Evolutionary conservation across 257 asterid species (phyloP).

Genomic region (Solanum gandarillasii): DNA sequence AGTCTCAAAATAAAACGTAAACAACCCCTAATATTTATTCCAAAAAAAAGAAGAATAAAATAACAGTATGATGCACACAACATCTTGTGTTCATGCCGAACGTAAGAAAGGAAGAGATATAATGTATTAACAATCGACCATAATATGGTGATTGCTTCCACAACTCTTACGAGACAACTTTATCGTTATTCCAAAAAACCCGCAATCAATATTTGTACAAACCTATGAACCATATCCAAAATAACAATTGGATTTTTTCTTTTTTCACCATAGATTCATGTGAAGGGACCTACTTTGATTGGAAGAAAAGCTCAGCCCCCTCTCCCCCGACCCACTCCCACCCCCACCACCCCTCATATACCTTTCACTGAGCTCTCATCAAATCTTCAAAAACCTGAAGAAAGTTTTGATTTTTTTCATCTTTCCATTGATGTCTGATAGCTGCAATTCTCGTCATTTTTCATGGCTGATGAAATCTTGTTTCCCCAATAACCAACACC

Average conservation of each 20-base stretch:
- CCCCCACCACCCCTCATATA: not conserved
- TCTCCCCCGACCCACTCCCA: not conserved
- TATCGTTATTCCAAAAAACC: too few relatives aligned
- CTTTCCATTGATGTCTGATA: constrained; percentile 16
- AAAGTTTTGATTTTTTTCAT: not conserved
- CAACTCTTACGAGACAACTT: too few relatives aligned
- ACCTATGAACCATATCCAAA: not conserved
- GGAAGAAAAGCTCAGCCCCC: not conserved
- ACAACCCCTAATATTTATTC: not conserved
- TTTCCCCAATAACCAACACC: constrained; percentile 54
- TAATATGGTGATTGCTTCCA: not conserved
- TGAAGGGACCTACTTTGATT: not conserved
- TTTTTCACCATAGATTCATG: not conserved
- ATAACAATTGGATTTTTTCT: not conserved
- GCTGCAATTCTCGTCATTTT: constrained; percentile 67
- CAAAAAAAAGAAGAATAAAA: too few relatives aligned
- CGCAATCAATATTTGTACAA: not conserved
- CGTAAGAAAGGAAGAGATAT: too few relatives aligned
- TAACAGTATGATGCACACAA: not conserved
- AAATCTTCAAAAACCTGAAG: not conserved
- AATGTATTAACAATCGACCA: too few relatives aligned
- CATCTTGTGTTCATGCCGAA: not conserved
- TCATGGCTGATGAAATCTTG: constrained; percentile 90
- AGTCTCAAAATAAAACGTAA: too few relatives aligned
- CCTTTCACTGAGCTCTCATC: not conserved